Base-by-base conservation (phyloP, 225 moss, liverwort and hornwort genomes). In the Lunularia cruciata region DNA sequence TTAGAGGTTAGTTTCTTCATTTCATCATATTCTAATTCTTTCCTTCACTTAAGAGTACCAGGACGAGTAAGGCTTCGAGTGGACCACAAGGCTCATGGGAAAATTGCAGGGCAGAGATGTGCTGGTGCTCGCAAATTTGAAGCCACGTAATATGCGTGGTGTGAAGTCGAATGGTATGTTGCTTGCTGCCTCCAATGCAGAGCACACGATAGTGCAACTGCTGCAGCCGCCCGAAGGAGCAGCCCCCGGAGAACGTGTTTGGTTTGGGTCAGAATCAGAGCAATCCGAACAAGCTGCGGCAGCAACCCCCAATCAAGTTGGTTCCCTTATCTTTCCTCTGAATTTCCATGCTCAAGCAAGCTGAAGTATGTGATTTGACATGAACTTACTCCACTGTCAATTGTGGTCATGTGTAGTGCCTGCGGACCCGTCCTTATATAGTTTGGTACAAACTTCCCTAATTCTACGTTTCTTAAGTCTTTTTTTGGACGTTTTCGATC, bases 91-190 rank as follows among this genome's bases (percentile, higher is more conserved):
- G 8, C 61, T 61, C 42, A 61, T 20, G 13, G 8, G 68, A 75
- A 23, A 38, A 63, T 72, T 81, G 77, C 88, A 95, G 95, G 95
- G 90, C 74, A 84, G 85, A 70, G 64, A 69, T 46, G 95, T 96
- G 40, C 75, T 96, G 60, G 95, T 96, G 42, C 87, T 96, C 42
- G 90, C 92, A 22, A 96, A 96, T 70, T 76, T 96, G 81, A 96
- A 96, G 69, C 68, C 92, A 39, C 88, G 95, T 34, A 96, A 92
- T 53, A 96, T 96, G 95, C 85, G 95, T 59, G 95, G 95, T 60
- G 83, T 92, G 57, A 96, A 96, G 71, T 96, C 95, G 60, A 92
- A 92, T 62, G 95, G 95, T 43, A 96, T 96, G 95, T 80, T 96
- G 45, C 88, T 96, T 13, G 90, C 90, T 73, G 92, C 92, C 33